Conservation (phyloP, 2,329 filamentous ascomycete genomes). For the Phialocephala sp. region DNA sequence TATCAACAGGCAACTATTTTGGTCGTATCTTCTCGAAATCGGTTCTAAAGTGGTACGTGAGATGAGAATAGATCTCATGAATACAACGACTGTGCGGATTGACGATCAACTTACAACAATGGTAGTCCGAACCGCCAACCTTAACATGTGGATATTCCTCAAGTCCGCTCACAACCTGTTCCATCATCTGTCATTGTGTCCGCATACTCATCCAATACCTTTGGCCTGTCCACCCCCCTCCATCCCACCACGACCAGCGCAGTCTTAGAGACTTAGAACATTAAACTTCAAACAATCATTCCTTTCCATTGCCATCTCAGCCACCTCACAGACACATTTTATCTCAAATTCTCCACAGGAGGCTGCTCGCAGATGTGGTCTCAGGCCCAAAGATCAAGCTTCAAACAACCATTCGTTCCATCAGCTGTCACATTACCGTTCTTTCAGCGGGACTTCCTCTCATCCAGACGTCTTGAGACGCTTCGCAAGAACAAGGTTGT, state of each 20-base stretch:
- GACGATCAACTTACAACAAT: no score
- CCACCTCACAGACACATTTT: background rate
- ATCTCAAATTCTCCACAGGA: background rate
- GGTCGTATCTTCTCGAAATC: no score
- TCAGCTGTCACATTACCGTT: background rate
- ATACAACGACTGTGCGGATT: no score
- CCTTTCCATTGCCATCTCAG: background rate
- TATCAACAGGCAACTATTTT: no score
- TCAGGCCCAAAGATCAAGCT: background rate
- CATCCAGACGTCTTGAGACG: background rate
- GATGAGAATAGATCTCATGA: no score
- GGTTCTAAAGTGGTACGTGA: no score
- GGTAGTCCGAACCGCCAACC: no score
- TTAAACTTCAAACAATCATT: background rate
- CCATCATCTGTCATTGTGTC: background rate
- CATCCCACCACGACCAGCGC: background rate
- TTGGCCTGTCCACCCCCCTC: background rate
- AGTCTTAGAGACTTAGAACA: background rate
- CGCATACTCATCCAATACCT: background rate
- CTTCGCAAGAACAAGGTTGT: conserved; percentile 5
- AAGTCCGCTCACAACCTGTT: background rate
- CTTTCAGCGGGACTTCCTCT: background rate
- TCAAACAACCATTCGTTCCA: conserved; percentile 9
- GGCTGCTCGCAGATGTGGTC: background rate
- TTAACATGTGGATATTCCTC: no score